phyloP scores from a whole-genome alignment of 495 filamentous ascomycete genomes.

The Penicillium parvum region DNA sequence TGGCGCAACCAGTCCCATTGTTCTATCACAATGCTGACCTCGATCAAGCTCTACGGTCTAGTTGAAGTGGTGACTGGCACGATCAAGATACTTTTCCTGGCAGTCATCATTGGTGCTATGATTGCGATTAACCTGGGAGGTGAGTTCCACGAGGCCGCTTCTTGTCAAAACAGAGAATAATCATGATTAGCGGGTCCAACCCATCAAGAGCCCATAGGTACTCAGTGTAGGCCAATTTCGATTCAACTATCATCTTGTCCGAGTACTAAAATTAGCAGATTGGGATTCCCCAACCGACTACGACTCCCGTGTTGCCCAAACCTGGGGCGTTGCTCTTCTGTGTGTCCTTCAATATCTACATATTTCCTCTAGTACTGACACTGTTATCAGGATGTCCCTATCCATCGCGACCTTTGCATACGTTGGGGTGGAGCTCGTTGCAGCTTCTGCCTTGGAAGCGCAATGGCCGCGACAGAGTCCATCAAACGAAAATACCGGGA shows the following conservation, averaged over 20 bases:
- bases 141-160: background rate
- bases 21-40: constrained; percentile 15
- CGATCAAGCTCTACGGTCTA: constrained; percentile 31
- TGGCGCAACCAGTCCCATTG: too few species aligned
- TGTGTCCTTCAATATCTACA: constrained; percentile 12
- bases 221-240: background rate
- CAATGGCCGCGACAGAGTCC: background rate
- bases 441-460: constrained; percentile 46
- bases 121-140: constrained; percentile 26
- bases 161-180: background rate
- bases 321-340: constrained; percentile 31
- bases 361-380: constrained; percentile 1
- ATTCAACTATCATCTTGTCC: background rate
- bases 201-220: background rate
- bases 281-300: constrained; percentile 6
- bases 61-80: constrained; percentile 36
- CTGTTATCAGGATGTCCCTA: constrained; percentile 31
- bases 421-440: constrained; percentile 42
- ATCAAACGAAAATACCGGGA: background rate
- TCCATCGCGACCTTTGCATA: constrained; percentile 42
- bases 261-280: constrained; percentile 1
- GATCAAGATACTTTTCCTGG: constrained; percentile 31
- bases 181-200: background rate
- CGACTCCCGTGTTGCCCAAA: constrained; percentile 24
- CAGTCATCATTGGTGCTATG: constrained; percentile 27